phyloP scores from a whole-genome alignment of 2,329 filamentous ascomycete species.

The Microsporum canis region DNA sequence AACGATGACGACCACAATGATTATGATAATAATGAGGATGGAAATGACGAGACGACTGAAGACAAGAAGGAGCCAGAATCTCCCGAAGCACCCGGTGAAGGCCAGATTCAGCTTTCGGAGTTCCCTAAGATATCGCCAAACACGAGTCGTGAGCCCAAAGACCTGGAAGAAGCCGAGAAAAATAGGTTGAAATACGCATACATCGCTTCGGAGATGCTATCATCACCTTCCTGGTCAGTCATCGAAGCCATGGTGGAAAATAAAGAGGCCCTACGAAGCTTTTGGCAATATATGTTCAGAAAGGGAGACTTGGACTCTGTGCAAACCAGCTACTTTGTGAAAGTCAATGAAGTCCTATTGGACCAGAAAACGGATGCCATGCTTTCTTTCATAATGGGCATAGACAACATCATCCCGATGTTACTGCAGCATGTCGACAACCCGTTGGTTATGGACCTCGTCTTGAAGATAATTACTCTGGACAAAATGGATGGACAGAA shows the following conservation, averaged over 20 bases:
- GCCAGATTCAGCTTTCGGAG: conserved; percentile 26
- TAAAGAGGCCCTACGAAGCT: conserved; percentile 62
- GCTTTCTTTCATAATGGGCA: conserved; percentile 74
- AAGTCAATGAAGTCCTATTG: conserved; percentile 94
- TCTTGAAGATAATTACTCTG: conserved; percentile 92
- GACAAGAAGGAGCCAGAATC: conserved; percentile 22
- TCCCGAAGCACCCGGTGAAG: conserved; percentile 34
- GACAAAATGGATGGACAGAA: conserved; percentile 89
- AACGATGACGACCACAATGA: conserved; percentile 43
- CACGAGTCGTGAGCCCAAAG: conserved; percentile 26
- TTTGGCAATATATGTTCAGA: conserved; percentile 81
- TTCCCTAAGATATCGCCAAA: conserved; percentile 33
- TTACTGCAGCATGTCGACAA: conserved; percentile 92
- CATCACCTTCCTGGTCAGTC: conserved; percentile 94
- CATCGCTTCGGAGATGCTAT: conserved; percentile 82
- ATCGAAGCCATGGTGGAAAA: conserved; percentile 86
- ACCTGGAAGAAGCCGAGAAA: conserved; percentile 69
- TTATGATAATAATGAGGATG: conserved; percentile 16
- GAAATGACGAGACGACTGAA: conserved; percentile 20
- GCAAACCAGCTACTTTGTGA: conserved; percentile 95
- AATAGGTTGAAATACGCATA: conserved; percentile 89
- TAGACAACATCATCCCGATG: conserved; percentile 69
- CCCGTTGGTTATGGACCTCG: conserved; percentile 94
- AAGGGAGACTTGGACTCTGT: conserved; percentile 80
- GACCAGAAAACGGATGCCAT: conserved; percentile 98